Conservation (phyloP, 192 early-diverging fungal genomes). For the Podila verticillata region DNA sequence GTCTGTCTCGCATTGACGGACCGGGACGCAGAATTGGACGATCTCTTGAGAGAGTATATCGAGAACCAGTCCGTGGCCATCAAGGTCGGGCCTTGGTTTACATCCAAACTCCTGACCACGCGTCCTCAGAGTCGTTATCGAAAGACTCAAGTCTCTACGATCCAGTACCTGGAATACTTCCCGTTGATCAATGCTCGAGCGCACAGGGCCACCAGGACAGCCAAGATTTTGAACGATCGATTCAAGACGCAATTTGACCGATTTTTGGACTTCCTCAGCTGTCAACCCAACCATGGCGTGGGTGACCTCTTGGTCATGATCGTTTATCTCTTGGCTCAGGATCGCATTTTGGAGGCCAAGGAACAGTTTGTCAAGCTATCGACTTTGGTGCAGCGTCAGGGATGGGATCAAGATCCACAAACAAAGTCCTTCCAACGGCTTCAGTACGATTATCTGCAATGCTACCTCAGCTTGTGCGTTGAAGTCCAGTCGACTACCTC, state of each 20-base stretch:
- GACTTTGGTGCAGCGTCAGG: conserved; percentile 9
- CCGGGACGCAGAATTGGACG: conserved; percentile 12
- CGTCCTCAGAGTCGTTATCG: conserved; percentile 13
- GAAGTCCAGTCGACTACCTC: conserved; percentile 18
- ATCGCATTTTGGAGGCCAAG: conserved; percentile 56
- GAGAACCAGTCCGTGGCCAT: conserved; percentile 4
- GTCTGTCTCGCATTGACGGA: conserved; percentile 48
- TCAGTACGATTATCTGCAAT: conserved; percentile 56
- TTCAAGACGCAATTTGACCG: conserved; percentile 50
- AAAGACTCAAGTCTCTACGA: neutral
- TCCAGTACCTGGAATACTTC: conserved; percentile 50
- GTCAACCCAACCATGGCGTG: conserved; percentile 25
- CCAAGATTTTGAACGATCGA: conserved; percentile 47
- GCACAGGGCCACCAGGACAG: conserved; percentile 25
- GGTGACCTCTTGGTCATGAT: conserved; percentile 47
- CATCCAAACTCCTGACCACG: conserved; percentile 20
- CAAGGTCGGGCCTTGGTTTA: conserved; percentile 34
- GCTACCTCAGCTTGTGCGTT: conserved; percentile 54
- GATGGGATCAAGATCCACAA: neutral
- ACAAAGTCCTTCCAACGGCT: conserved; percentile 21
- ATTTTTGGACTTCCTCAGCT: conserved; percentile 44
- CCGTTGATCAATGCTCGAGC: conserved; percentile 58
- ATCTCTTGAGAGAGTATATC: conserved; percentile 53
- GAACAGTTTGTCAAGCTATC: conserved; percentile 13
- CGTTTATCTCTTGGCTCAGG: conserved; percentile 57